These are phyloP conservation scores for Ceriops zippeliana DNA, from an alignment of 345 rosid genomes.

Conservation along the genomic window DNA sequence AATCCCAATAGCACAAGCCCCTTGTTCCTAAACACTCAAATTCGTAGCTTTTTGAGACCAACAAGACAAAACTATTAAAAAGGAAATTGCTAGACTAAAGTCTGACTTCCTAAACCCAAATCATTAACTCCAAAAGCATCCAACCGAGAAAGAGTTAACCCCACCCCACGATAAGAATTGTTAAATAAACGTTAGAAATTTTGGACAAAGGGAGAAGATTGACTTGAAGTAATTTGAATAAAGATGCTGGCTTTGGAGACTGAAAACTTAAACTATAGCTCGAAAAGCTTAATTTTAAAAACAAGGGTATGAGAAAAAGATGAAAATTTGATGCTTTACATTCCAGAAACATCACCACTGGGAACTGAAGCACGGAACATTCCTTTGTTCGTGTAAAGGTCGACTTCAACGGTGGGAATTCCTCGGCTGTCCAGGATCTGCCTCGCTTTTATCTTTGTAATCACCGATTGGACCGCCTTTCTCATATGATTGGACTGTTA, in stretches of 20 bases:
- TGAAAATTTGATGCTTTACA: slow-evolving; percentile 36
- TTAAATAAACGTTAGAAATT: no score
- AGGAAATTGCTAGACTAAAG: no score
- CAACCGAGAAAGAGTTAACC: no score
- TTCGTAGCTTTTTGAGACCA: neutral
- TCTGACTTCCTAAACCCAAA: no score
- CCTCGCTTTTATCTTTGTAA: slow-evolving; percentile 78
- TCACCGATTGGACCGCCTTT: slow-evolving; percentile 76
- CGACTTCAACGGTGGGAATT: slow-evolving; percentile 90
- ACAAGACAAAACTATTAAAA: neutral
- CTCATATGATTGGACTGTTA: slow-evolving; percentile 90
- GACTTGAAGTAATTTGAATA: no score
- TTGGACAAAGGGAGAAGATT: no score
- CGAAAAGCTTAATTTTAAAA: no score
- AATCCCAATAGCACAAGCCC: neutral
- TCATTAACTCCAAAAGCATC: no score
- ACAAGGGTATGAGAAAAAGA: no score
- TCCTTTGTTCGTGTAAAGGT: slow-evolving; percentile 81
- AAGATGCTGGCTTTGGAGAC: no score
- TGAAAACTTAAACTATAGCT: no score
- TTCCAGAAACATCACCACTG: slow-evolving; percentile 76
- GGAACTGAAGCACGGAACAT: slow-evolving; percentile 85
- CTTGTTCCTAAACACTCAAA: neutral
- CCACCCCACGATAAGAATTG: no score
- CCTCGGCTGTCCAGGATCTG: slow-evolving; percentile 98